Conservation (phyloP, 176 grass and related monocot genomes). For the Chrysopogon serrulatus region DNA sequence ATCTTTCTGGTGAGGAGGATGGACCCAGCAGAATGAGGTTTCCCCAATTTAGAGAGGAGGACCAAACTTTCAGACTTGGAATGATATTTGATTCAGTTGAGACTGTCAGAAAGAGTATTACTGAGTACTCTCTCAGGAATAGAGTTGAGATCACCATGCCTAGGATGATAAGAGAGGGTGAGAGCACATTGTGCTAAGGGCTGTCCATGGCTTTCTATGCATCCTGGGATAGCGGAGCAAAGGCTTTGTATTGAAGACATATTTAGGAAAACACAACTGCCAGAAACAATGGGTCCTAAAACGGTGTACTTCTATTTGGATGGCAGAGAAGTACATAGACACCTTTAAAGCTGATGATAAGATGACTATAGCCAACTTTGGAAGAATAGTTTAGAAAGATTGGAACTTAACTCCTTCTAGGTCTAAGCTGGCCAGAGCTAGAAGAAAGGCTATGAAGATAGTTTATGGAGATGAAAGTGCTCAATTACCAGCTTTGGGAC, state of each 20-base stretch:
- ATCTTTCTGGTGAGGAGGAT: too few species aligned
- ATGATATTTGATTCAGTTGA: neutral
- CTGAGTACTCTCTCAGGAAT: neutral
- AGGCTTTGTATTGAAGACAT: neutral
- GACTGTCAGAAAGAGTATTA: neutral
- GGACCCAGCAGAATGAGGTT: neutral
- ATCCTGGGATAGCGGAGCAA: neutral
- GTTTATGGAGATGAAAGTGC: neutral
- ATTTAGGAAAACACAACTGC: neutral
- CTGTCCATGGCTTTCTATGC: neutral
- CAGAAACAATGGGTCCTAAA: neutral
- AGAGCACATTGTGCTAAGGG: neutral
- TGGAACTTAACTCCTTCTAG: neutral
- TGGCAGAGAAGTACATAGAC: neutral
- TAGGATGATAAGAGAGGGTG: neutral
- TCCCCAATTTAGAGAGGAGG: too few species aligned
- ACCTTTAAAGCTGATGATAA: neutral
- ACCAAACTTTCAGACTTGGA: neutral
- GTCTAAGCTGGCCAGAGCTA: neutral
- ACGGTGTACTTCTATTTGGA: neutral
- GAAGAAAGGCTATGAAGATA: neutral
- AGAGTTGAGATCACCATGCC: neutral
- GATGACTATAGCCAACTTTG: neutral
- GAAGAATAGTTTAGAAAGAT: neutral
- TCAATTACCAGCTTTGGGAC: neutral